Base-by-base conservation (phyloP, 2,329 filamentous ascomycete species). In the Raffaelea albimanens region DNA sequence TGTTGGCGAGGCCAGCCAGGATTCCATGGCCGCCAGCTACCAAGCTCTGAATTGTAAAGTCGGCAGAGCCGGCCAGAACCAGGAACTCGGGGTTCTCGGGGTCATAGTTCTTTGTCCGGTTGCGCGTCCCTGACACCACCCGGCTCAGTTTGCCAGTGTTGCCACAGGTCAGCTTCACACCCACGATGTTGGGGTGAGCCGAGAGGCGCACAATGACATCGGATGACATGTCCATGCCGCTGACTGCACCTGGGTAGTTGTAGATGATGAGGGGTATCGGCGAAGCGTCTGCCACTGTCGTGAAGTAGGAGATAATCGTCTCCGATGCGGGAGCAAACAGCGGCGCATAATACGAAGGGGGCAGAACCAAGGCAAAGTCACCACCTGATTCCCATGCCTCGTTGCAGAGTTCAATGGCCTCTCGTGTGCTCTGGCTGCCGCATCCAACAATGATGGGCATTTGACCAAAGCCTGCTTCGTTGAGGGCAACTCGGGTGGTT, bases 391-490 rank as follows among this genome's bases (percentile, higher is more conserved):
- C 71, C 55, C 76, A 78, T 14, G 85, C 85, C 58, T 88, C 83
- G 50, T 70, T 66, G 67, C 83, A 88, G 50, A 83, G 70, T 50
- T 80, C 71, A 51, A 90, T 75, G 18, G 82, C 81, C 65, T 90
- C 85, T 48, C 82, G 75, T 9, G 82, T 86, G 44, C 83, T 87
- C 58, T 87, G 82, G 44, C 78, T 75, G 46, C 83, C 84, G 56
- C 82, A 86, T 40, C 87, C 86, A 31, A 87, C 86, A 51, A 91
- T 85, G 53, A 91, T 66, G 34, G 85, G 84, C 65, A 88, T 70
- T 53, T 76, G 66, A 1, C 70, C 59, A 63, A 77, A 87, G 2
- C 84, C 83, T 29, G 79, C 76, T 11, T 73, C 70, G 59, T 87
- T 76, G 40, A 90, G 71, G 14, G 84, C 83, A 52, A 76, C 72